Evolutionary conservation across 805 yeast species (phyloP), one percentile per base, ranked within the genome.

Genomic region (Lipomyces starkeyi): DNA sequence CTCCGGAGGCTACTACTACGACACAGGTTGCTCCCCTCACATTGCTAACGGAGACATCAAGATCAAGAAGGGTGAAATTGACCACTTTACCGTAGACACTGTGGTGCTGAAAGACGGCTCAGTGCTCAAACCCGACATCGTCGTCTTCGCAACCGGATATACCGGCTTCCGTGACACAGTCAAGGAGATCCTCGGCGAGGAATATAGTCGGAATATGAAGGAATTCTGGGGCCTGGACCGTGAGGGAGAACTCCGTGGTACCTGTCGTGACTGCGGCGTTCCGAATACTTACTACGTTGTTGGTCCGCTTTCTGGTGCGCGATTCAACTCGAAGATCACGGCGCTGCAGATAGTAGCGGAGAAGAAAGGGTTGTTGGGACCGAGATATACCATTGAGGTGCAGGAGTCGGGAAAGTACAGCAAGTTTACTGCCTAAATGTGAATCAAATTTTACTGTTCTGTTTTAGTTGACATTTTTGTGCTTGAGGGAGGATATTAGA

Each of bases 1-100:
- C 71, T 83, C 83, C 40, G 84, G 85, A 0, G 85, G 85, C 56
- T 83, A 82, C 72, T 83, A 83, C 71, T 81, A 80, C 65, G 84
- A 83, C 69, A 84, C 81, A 58, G 85, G 85, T 8, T 78, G 81
- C 66, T 80, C 84, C 43, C 77, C 76, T 54, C 73, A 79, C 66
- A 80, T 83, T 65, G 74, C 76, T 54, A 80, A 80, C 13, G 83
- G 81, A 17, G 80, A 80, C 67, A 79, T 83, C 66, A 74, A 76
- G 37, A 74, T 83, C 59, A 78, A 80, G 73, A 76, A 78, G 59
- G 81, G 82, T 7, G 75, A 71, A 58, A 78, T 83, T 49, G 77
- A 77, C 56, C 71, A 75, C 56, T 81, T 83, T 73, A 74, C 76
- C 17, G 82, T 79, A 67, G 73, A 75, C 65, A 80, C 81, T 1